These are phyloP conservation scores for Paulownia fortunei DNA, from an alignment of 257 asterid genomes.

Conservation along the genomic window DNA sequence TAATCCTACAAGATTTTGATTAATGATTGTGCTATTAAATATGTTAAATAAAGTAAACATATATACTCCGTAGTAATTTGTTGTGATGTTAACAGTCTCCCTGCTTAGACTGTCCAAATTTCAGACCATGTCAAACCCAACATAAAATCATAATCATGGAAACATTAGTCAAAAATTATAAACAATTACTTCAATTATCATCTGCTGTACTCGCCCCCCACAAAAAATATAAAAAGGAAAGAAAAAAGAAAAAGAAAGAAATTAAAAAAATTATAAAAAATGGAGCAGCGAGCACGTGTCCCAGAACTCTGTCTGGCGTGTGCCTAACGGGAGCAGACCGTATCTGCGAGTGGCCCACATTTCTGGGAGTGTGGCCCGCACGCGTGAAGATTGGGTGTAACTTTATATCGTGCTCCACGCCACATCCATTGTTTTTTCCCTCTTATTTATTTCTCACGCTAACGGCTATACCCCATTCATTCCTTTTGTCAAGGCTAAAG, in stretches of 20 bases:
- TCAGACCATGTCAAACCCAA: neutral
- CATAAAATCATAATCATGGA: conserved; percentile 13
- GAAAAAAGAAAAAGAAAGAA: neutral
- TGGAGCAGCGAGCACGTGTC: conserved; percentile 39
- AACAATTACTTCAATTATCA: neutral
- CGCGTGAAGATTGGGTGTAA: conserved; percentile 46
- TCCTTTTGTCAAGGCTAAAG: conserved; percentile 31
- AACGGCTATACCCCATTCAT: conserved; percentile 32
- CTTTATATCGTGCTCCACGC: conserved; percentile 55
- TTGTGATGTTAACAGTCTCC: neutral
- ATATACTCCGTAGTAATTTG: too few relatives aligned
- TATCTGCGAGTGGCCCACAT: conserved; percentile 40
- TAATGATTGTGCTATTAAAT: neutral
- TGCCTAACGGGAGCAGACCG: conserved; percentile 49
- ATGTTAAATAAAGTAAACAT: neutral
- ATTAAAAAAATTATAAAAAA: neutral
- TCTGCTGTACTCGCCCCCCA: neutral
- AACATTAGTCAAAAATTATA: neutral
- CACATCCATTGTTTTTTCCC: conserved; percentile 10
- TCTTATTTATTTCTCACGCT: conserved; percentile 50
- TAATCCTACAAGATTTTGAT: neutral
- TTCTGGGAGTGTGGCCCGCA: conserved; percentile 48
- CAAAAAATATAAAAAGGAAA: neutral
- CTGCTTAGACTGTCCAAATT: neutral
- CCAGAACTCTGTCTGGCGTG: conserved; percentile 45